A percentile compares a stretch with the other conserved stretches of the same genome.
Conservation (phyloP, 176 grass and related monocot genomes). For the Phragmites australis region DNA sequence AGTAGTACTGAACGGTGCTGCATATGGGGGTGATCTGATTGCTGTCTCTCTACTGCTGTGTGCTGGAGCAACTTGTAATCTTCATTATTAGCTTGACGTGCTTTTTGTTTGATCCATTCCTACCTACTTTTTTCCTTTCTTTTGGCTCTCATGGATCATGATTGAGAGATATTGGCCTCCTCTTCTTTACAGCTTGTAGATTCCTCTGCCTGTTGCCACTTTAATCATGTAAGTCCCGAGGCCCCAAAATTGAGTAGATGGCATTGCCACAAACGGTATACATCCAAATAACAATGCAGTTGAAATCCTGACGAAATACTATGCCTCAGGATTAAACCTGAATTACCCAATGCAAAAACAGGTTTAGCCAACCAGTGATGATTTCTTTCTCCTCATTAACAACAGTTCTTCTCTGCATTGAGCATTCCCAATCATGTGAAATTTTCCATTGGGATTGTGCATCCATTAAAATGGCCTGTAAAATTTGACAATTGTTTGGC, state of each 20-base stretch:
- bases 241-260: slow-evolving; percentile 25
- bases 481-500: neutral
- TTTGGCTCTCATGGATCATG: slow-evolving; percentile 18
- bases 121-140: neutral
- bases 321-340: neutral
- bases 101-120: slow-evolving; percentile 7
- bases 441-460: neutral
- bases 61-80: slow-evolving; percentile 18
- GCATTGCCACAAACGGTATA: slow-evolving; percentile 21
- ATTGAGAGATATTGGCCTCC: slow-evolving; percentile 39
- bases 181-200: slow-evolving; percentile 55
- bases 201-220: slow-evolving; percentile 39
- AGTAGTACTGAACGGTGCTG: neutral
- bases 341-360: no score
- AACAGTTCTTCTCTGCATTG: neutral
- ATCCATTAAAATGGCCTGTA: neutral
- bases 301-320: neutral
- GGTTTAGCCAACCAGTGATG: neutral
- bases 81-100: slow-evolving; percentile 22
- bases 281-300: neutral
- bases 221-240: slow-evolving; percentile 52
- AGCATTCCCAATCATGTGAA: neutral
- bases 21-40: slow-evolving; percentile 6
- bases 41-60: neutral
- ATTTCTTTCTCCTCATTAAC: neutral